Conservation (phyloP, 2,329 filamentous ascomycete species). For the Diplocarpon mali region DNA sequence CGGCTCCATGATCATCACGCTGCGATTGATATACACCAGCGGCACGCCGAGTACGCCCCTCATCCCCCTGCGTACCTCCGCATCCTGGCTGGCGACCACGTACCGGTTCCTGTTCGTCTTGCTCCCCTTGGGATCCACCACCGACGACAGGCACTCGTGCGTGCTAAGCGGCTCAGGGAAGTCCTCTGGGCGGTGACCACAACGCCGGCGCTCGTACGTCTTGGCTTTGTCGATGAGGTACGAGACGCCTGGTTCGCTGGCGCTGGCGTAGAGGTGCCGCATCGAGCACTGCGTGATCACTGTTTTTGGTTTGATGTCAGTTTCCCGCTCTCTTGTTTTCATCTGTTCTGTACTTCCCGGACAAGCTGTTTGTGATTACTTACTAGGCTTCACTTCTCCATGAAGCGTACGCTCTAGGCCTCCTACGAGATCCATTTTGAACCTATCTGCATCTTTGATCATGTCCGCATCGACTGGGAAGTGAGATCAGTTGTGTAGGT, state of each 20-base stretch:
- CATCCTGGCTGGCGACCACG: constrained; percentile 64
- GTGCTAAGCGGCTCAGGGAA: constrained; percentile 60
- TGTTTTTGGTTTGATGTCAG: constrained; percentile 22
- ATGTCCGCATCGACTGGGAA: constrained; percentile 71
- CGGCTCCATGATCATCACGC: constrained; percentile 68
- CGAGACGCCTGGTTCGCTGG: constrained; percentile 39
- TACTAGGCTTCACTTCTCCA: constrained; percentile 72
- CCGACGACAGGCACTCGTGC: constrained; percentile 57
- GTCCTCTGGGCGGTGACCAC: constrained; percentile 64
- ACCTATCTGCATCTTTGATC: constrained; percentile 66
- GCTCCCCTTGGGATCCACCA: constrained; percentile 67
- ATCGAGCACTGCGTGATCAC: constrained; percentile 77
- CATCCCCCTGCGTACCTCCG: constrained; percentile 50
- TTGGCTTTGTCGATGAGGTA: constrained; percentile 62
- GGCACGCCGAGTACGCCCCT: constrained; percentile 61
- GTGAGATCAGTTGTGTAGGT: constrained; percentile 5
- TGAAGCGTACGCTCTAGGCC: constrained; percentile 75
- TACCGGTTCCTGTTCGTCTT: constrained; percentile 69
- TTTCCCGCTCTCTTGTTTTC: constrained; percentile 23
- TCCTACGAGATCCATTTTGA: constrained; percentile 79
- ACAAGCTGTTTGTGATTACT: neutral
- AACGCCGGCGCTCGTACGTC: constrained; percentile 62
- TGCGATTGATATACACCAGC: constrained; percentile 66
- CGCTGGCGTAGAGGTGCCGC: constrained; percentile 60
- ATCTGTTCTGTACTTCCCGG: no score